Conservation (phyloP, 805 yeast species). For the Nakazawaea anatomiae region DNA sequence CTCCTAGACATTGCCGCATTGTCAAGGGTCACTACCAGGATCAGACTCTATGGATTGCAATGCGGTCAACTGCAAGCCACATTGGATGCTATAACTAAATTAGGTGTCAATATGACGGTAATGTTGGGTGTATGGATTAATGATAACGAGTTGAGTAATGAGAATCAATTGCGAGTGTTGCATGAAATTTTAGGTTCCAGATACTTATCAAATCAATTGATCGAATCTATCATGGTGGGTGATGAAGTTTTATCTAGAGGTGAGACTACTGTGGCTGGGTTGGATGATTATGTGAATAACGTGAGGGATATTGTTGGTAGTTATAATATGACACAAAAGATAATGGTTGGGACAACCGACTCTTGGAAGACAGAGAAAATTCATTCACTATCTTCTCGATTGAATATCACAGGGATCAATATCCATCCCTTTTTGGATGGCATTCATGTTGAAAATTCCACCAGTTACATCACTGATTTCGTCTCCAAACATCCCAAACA, state of each 20-base stretch:
- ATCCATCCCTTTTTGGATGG: constrained; percentile 70
- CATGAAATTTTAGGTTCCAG: constrained; percentile 30
- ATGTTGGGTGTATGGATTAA: constrained; percentile 64
- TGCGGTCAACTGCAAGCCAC: constrained; percentile 51
- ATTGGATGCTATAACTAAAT: constrained; percentile 43
- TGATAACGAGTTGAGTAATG: constrained; percentile 34
- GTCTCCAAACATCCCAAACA: constrained; percentile 21
- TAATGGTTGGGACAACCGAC: constrained; percentile 53
- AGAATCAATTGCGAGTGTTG: constrained; percentile 40
- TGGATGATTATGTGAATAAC: constrained; percentile 27
- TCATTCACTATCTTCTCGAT: too few relatives aligned
- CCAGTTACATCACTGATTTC: constrained; percentile 48
- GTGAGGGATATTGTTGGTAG: not conserved
- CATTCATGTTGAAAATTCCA: constrained; percentile 36
- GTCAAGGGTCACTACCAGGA: constrained; percentile 51
- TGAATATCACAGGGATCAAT: constrained; percentile 51
- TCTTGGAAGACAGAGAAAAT: constrained; percentile 14
- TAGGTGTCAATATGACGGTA: constrained; percentile 49
- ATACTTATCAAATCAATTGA: constrained; percentile 32
- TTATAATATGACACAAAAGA: too few relatives aligned
- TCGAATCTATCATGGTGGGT: constrained; percentile 53
- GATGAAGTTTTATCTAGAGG: constrained; percentile 56
- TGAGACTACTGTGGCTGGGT: constrained; percentile 40
- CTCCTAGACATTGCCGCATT: constrained; percentile 50
- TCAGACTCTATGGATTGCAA: constrained; percentile 56